Percentiles rank a stretch among this genome's conserved stretches.
Conservation (phyloP, 257 asterid genomes). For the Ocimum tenuiflorum region DNA sequence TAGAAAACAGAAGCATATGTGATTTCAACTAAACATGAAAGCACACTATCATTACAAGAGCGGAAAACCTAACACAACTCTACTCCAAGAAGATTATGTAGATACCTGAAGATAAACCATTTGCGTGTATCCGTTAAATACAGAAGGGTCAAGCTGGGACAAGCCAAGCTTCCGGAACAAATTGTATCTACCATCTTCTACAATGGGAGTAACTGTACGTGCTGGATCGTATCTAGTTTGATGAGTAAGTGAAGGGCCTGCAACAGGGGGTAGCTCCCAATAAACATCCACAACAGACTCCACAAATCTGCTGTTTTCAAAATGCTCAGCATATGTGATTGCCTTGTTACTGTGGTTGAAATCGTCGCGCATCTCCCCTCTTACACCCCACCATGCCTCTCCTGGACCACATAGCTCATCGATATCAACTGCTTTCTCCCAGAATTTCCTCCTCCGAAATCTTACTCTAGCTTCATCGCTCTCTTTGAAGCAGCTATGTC, state of each 20-base stretch:
- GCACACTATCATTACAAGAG: constrained; percentile 15
- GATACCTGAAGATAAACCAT: constrained; percentile 93
- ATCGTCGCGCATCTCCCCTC: constrained; percentile 85
- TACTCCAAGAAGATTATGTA: constrained; percentile 23
- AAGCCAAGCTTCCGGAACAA: constrained; percentile 68
- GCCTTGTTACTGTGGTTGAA: constrained; percentile 84
- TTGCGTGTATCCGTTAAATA: constrained; percentile 96
- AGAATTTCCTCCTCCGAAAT: constrained; percentile 63
- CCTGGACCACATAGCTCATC: constrained; percentile 88
- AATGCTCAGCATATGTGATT: constrained; percentile 56
- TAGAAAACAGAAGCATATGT: too few species aligned
- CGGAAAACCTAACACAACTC: constrained; percentile 7
- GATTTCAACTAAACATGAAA: background rate
- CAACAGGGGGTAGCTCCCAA: constrained; percentile 98
- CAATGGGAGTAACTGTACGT: constrained; percentile 61
- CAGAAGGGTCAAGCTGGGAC: constrained; percentile 54
- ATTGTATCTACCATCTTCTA: constrained; percentile 80
- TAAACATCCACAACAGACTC: constrained; percentile 79
- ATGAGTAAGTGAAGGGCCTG: constrained; percentile 96
- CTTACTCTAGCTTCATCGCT: constrained; percentile 91
- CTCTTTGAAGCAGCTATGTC: constrained; percentile 91
- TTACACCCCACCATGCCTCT: constrained; percentile 99
- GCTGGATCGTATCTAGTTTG: constrained; percentile 97
- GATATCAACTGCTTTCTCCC: constrained; percentile 81
- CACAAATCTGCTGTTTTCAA: constrained; percentile 74